phyloP scores from a whole-genome alignment of 208 protist genomes.

The Kentomonas sorsogonicus region DNA sequence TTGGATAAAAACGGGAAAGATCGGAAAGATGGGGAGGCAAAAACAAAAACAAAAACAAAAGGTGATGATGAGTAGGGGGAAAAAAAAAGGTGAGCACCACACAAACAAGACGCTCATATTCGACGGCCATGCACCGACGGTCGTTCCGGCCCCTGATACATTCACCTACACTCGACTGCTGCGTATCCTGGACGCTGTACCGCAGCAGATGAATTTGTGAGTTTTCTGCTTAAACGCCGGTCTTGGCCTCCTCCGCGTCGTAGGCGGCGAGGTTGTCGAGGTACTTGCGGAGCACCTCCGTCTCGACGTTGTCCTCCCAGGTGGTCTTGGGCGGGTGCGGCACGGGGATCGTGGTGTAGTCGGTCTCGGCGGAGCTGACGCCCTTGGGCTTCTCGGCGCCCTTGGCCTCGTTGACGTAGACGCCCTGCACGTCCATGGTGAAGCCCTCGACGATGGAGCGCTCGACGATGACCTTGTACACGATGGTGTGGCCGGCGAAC shows the following conservation, averaged over 20 bases:
- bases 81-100: no score
- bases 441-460: conserved; percentile 83
- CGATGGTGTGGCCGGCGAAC: conserved; percentile 53
- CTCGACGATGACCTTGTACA: conserved; percentile 79
- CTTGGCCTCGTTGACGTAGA: conserved; percentile 73
- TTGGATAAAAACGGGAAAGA: conserved; percentile 1
- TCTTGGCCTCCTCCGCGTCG: conserved; percentile 84
- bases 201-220: no score
- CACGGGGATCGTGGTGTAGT: conserved; percentile 79
- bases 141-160: no score
- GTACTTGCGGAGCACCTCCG: conserved; percentile 80
- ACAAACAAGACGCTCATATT: no score
- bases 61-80: neutral
- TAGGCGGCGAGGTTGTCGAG: conserved; percentile 77
- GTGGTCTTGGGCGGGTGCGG: conserved; percentile 47
- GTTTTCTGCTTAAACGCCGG: conserved; percentile 52
- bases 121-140: no score
- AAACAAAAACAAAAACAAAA: conserved; percentile 11
- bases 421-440: conserved; percentile 75
- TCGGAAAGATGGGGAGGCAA: neutral
- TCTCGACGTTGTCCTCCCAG: conserved; percentile 87
- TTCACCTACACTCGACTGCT: no score
- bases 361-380: conserved; percentile 44
- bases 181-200: no score
- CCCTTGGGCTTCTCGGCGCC: no score